phyloP scores from a whole-genome alignment of 306 rosid genomes.

The Delonix regia region DNA sequence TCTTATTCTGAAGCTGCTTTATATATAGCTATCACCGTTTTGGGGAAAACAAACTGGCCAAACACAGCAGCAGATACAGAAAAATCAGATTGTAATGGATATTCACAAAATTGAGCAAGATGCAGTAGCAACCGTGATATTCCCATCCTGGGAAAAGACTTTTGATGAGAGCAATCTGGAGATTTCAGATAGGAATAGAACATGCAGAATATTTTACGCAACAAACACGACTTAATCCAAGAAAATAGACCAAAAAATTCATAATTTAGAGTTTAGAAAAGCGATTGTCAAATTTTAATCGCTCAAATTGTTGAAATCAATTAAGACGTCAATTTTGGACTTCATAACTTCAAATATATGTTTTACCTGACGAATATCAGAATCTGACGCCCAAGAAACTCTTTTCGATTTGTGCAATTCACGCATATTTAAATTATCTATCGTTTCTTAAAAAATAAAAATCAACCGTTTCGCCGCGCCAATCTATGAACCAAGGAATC shows the following conservation, averaged over 20 bases:
- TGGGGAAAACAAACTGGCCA: background rate
- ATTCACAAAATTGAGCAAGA: background rate
- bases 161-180: background rate
- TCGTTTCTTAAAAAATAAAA: background rate
- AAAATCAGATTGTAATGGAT: background rate
- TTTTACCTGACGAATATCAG: slow-evolving; percentile 11
- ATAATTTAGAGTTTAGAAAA: background rate
- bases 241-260: background rate
- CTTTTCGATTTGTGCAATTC: background rate
- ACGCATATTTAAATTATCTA: background rate
- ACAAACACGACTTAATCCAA: background rate
- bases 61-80: background rate
- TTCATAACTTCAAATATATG: background rate
- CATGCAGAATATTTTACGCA: background rate
- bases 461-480: slow-evolving; percentile 10
- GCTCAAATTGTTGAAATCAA: background rate
- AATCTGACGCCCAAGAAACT: slow-evolving; percentile 22
- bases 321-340: background rate
- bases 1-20: background rate
- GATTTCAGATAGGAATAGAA: background rate
- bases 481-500: slow-evolving; percentile 28
- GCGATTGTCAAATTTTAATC: background rate
- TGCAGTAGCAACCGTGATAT: background rate
- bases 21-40: background rate
- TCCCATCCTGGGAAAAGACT: background rate